A percentile compares a stretch with the other conserved stretches of the same genome.
Evolutionary conservation across 805 yeast species (phyloP).

Genomic region (Komagataella mondaviorum): DNA sequence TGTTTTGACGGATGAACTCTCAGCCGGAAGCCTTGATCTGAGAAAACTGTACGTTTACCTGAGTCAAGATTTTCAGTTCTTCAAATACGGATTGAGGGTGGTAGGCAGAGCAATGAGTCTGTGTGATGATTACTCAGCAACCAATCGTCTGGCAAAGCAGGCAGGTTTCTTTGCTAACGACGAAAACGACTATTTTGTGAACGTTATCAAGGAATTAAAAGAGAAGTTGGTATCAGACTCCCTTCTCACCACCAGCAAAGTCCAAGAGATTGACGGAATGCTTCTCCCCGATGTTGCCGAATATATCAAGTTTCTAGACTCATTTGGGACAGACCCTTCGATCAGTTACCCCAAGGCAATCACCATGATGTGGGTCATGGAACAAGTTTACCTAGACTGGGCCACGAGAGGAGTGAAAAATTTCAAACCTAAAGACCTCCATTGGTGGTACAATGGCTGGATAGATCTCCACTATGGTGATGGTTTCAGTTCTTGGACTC

Average conservation of each 20-base stretch:
- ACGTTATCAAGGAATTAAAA: conserved; percentile 16
- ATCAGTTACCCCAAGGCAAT: conserved; percentile 24
- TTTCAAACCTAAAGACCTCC: conserved; percentile 14
- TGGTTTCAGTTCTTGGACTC: conserved; percentile 31
- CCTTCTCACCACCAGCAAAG: conserved; percentile 7
- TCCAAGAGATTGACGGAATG: conserved; percentile 3
- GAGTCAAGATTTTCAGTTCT: conserved; percentile 34
- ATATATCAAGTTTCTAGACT: conserved; percentile 22
- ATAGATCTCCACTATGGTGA: conserved; percentile 35
- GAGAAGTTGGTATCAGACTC: conserved; percentile 5
- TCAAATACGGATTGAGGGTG: conserved; percentile 25
- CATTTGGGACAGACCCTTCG: conserved; percentile 14
- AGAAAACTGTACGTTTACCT: conserved; percentile 28
- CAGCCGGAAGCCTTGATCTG: conserved; percentile 30
- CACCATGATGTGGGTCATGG: conserved; percentile 32
- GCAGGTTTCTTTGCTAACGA: conserved; percentile 34
- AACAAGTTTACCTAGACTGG: conserved; percentile 38
- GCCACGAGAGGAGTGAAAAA: conserved; percentile 21
- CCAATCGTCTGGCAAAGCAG: conserved; percentile 29
- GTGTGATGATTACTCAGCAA: conserved; percentile 24
- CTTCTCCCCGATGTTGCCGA: conserved; percentile 21
- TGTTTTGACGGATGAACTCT: conserved; percentile 28
- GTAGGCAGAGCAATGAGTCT: conserved; percentile 29
- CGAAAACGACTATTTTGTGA: conserved; percentile 35
- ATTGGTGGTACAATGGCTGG: conserved; percentile 38